Conservation (phyloP, 306 rosid species). For the Cotoneaster glaucophyllus region DNA sequence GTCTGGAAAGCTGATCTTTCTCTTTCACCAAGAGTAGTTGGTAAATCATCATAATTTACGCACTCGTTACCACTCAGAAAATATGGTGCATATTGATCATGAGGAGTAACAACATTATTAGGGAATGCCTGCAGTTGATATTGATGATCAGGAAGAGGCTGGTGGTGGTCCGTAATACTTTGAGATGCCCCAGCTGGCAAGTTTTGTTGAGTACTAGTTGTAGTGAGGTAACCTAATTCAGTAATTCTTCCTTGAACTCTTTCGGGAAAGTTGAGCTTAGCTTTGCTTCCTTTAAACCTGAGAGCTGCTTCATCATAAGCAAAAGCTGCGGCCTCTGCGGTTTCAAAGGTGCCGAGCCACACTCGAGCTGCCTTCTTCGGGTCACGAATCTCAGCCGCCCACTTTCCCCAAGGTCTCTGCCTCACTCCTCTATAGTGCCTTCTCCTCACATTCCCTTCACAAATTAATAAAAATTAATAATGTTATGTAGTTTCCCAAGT, state of each 20-base stretch:
- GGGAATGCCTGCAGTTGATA: neutral
- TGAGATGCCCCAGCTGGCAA: neutral
- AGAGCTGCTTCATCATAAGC: constrained; percentile 82
- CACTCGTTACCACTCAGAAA: neutral
- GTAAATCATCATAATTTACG: neutral
- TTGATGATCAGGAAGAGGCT: neutral
- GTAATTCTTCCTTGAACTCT: constrained; percentile 39
- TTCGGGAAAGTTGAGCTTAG: constrained; percentile 77
- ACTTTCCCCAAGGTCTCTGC: constrained; percentile 84
- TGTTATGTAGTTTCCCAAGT: neutral
- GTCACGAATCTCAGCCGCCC: constrained; percentile 77
- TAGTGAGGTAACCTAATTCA: neutral
- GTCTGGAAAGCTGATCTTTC: constrained; percentile 16
- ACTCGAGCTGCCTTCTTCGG: constrained; percentile 72
- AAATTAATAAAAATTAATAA: neutral
- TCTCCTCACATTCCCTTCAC: constrained; percentile 33
- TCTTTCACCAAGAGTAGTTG: neutral
- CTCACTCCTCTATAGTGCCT: constrained; percentile 82
- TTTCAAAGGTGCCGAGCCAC: constrained; percentile 78
- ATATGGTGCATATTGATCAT: neutral
- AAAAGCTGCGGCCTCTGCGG: constrained; percentile 71
- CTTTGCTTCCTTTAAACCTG: constrained; percentile 78
- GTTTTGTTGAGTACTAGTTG: neutral
- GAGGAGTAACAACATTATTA: neutral
- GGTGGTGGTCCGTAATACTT: neutral